Conservation (phyloP, 495 filamentous ascomycete genomes). For the Chaetomium tenue region DNA sequence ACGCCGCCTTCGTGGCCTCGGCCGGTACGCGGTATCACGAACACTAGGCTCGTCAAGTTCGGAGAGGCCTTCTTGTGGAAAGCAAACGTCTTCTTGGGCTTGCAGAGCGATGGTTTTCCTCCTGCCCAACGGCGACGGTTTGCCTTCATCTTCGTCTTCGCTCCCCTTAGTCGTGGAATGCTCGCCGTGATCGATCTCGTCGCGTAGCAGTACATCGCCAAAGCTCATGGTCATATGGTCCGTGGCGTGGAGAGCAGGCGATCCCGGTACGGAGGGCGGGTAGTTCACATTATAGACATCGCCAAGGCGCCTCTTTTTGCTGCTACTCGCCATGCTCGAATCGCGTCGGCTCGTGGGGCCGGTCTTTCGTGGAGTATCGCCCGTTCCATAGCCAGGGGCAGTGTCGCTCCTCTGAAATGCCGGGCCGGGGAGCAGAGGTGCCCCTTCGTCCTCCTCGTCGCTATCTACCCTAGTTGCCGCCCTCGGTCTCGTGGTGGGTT, state of each 20-base stretch:
- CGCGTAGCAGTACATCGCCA: slow-evolving; percentile 74
- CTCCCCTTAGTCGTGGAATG: slow-evolving; percentile 32
- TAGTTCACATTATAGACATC: slow-evolving; percentile 84
- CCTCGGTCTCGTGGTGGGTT: slow-evolving; percentile 37
- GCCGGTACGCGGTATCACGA: slow-evolving; percentile 35
- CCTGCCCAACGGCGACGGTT: slow-evolving; percentile 42
- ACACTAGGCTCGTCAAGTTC: slow-evolving; percentile 66
- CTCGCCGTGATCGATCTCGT: slow-evolving; percentile 47
- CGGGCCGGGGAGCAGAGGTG: slow-evolving; percentile 53
- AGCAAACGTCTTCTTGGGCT: slow-evolving; percentile 89
- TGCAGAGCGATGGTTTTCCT: slow-evolving; percentile 50
- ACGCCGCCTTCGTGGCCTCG: slow-evolving; percentile 54
- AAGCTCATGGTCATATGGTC: slow-evolving; percentile 59
- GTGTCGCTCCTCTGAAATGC: slow-evolving; percentile 34
- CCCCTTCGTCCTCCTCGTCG: slow-evolving; percentile 56
- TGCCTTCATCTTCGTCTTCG: slow-evolving; percentile 38
- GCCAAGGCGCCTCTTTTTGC: slow-evolving; percentile 34
- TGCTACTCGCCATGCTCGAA: slow-evolving; percentile 44
- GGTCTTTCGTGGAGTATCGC: slow-evolving; percentile 31
- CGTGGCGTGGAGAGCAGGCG: slow-evolving; percentile 59
- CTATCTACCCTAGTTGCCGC: slow-evolving; percentile 33
- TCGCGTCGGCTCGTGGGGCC: slow-evolving; percentile 37
- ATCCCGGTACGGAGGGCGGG: slow-evolving; percentile 86
- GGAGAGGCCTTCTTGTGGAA: slow-evolving; percentile 74
- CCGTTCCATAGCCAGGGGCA: slow-evolving; percentile 41